Evolutionary conservation across 164 flowering plant species (phyloP).

Genomic region (Hamamelis virginiana): DNA sequence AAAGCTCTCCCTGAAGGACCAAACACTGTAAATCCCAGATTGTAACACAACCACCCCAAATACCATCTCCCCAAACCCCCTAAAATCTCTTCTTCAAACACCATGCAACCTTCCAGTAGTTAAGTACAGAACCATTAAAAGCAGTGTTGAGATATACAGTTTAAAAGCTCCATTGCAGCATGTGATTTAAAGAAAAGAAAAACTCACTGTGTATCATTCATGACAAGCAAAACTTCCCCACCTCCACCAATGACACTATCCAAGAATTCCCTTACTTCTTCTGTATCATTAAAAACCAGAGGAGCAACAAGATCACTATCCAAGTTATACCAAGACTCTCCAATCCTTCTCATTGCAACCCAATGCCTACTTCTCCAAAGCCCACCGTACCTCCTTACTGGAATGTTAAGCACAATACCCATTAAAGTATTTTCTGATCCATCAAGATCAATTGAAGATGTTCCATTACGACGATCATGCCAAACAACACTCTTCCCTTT

Average conservation of each 20-base stretch:
- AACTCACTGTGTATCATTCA: constrained; percentile 39
- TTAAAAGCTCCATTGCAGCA: neutral
- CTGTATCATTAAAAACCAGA: constrained; percentile 37
- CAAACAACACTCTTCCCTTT: constrained; percentile 78
- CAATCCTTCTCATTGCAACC: constrained; percentile 65
- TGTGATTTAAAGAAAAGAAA: neutral
- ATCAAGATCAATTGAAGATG: constrained; percentile 61
- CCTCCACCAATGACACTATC: constrained; percentile 49
- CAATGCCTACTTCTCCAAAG: constrained; percentile 90
- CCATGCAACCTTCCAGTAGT: too few relatives aligned
- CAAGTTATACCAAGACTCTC: constrained; percentile 85
- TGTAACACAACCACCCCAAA: neutral
- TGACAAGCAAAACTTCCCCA: constrained; percentile 72
- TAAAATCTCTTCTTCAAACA: too few relatives aligned
- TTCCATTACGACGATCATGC: constrained; percentile 81
- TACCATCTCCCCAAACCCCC: neutral
- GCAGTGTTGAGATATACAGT: neutral
- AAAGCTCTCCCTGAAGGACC: neutral
- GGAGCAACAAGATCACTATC: constrained; percentile 84
- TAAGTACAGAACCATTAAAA: neutral
- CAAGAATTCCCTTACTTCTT: constrained; percentile 60
- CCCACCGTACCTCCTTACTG: constrained; percentile 64
- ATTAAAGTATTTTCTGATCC: constrained; percentile 44
- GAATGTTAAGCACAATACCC: constrained; percentile 81
- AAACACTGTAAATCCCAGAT: neutral